A percentile compares a stretch with the other conserved stretches of the same genome.
phyloP scores from a whole-genome alignment of 1,139 yeast species.

The Lodderomyces theae region DNA sequence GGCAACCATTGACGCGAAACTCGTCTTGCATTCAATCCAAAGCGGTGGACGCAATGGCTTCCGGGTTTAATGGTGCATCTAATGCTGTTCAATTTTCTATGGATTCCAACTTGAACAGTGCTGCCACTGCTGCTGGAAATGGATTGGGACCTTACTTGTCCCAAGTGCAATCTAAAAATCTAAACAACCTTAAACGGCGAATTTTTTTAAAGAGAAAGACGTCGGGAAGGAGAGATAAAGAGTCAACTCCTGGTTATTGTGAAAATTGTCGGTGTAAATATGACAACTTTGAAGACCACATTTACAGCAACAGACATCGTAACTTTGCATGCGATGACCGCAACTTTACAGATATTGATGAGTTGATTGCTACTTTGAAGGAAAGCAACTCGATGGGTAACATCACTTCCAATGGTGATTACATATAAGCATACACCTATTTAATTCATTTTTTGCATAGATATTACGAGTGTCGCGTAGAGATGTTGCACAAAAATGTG shows the following conservation, averaged over 20 bases:
- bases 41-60: constrained; percentile 62
- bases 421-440: constrained; percentile 7
- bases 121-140: constrained; percentile 46
- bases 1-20: constrained; percentile 26
- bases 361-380: constrained; percentile 51
- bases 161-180: constrained; percentile 64
- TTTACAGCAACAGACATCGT: constrained; percentile 67
- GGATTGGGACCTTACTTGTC: constrained; percentile 71
- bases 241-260: constrained; percentile 68
- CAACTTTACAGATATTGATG: constrained; percentile 78
- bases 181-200: constrained; percentile 56
- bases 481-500: not conserved
- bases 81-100: constrained; percentile 39
- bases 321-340: constrained; percentile 71
- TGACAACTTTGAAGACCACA: constrained; percentile 77
- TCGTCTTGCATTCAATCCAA: constrained; percentile 32
- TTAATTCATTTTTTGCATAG: not conserved
- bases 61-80: constrained; percentile 73
- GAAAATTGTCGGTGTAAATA: constrained; percentile 91
- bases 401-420: constrained; percentile 47
- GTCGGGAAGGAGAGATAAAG: constrained; percentile 48
- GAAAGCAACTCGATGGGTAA: constrained; percentile 43
- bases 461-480: not conserved
- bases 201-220: constrained; percentile 43
- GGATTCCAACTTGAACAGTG: constrained; percentile 44